Percentiles rank a stretch among this genome's conserved stretches.
Evolutionary conservation across 148 eudicot species (phyloP).

Genomic region (Cornus florida): DNA sequence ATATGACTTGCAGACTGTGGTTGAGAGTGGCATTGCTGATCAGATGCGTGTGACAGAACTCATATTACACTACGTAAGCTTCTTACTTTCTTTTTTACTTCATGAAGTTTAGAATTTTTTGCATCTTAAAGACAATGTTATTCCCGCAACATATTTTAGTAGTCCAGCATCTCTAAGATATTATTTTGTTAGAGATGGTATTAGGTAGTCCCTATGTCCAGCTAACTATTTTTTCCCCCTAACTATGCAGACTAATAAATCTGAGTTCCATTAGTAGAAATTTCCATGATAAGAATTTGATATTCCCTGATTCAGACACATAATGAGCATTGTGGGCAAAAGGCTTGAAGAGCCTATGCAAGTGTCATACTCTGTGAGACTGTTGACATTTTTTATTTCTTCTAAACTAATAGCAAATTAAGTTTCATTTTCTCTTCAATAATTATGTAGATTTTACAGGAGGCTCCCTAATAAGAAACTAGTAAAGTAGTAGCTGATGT

Average conservation of each 20-base stretch:
- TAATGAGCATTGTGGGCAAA: too few species aligned
- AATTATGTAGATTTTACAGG: too few species aligned
- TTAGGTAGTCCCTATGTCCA: background rate
- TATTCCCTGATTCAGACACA: background rate
- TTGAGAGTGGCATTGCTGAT: slow-evolving; percentile 90
- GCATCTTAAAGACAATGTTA: background rate
- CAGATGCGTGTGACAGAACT: slow-evolving; percentile 88
- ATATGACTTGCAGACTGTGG: slow-evolving; percentile 61
- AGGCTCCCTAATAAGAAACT: background rate
- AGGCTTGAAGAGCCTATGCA: background rate
- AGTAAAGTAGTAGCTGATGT: background rate
- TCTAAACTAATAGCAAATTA: too few species aligned
- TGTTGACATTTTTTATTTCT: too few species aligned
- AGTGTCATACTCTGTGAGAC: background rate
- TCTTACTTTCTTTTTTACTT: background rate
- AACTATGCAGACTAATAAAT: background rate
- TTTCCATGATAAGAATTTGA: background rate
- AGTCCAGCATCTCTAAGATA: background rate
- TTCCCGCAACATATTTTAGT: background rate
- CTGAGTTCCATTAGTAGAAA: background rate
- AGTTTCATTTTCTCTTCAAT: too few species aligned
- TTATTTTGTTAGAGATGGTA: background rate
- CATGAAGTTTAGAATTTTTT: background rate
- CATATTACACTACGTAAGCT: slow-evolving; percentile 81
- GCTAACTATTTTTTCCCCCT: too few species aligned